These are phyloP conservation scores for Skeletonema grethae DNA, from an alignment of 108 stramenopile species.

Conservation along the genomic window DNA sequence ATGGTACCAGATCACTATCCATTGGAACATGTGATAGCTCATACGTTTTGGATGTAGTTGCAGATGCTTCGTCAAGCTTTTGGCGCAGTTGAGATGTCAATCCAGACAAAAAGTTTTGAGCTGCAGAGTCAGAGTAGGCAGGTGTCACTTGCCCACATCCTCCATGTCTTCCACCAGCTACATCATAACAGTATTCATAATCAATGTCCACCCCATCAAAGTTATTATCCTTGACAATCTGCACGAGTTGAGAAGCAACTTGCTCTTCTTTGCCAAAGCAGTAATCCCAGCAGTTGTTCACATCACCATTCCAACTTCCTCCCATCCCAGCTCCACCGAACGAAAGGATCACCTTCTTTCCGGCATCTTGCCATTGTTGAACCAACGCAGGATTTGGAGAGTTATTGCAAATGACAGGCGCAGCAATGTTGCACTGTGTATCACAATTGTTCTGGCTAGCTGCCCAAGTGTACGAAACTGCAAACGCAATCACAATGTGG, in stretches of 20 bases:
- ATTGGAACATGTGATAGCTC: constrained; percentile 54
- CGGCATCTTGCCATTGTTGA: constrained; percentile 42
- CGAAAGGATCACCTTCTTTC: constrained; percentile 69
- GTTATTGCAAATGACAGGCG: constrained; percentile 51
- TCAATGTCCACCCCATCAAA: constrained; percentile 57
- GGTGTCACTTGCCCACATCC: neutral
- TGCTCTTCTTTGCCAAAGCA: constrained; percentile 56
- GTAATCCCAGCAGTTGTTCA: constrained; percentile 63
- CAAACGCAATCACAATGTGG: constrained; percentile 64
- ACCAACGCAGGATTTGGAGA: constrained; percentile 36
- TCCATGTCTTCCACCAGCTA: constrained; percentile 16
- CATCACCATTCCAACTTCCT: constrained; percentile 48
- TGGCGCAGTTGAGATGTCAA: constrained; percentile 44
- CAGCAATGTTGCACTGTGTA: constrained; percentile 43
- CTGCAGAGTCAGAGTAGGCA: constrained; percentile 8
- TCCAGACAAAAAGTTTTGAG: constrained; percentile 46
- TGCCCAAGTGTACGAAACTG: constrained; percentile 55
- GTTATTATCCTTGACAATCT: constrained; percentile 38
- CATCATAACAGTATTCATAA: constrained; percentile 60
- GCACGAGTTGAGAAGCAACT: constrained; percentile 33
- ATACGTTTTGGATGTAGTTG: constrained; percentile 6
- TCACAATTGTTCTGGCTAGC: constrained; percentile 45
- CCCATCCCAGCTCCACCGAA: constrained; percentile 79
- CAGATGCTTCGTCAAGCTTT: constrained; percentile 25
- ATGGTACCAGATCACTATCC: constrained; percentile 45